These are phyloP conservation scores for Alternaria sp. DNA, from an alignment of 2,329 filamentous ascomycete genomes.

Conservation along the genomic window DNA sequence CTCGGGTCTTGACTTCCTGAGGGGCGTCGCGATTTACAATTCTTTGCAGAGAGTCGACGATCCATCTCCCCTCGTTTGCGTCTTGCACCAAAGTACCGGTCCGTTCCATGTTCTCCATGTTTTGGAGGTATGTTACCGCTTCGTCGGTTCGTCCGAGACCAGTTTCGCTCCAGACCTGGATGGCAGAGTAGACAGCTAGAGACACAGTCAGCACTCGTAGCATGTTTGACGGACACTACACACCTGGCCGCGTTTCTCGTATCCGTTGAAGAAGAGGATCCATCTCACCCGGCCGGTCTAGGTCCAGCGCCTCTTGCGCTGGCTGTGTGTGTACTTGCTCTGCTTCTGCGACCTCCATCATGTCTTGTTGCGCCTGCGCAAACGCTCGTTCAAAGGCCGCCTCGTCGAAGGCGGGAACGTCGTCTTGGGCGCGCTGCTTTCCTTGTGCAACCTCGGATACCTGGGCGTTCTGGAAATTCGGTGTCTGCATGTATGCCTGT, in stretches of 20 bases:
- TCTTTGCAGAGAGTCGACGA: conserved; percentile 43
- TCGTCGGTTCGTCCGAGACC: conserved; percentile 39
- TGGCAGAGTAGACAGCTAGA: conserved; percentile 43
- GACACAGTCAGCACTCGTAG: conserved; percentile 24
- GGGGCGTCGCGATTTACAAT: conserved; percentile 38
- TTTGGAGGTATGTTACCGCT: conserved; percentile 36
- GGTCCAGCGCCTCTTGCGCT: conserved; percentile 26
- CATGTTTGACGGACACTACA: conserved; percentile 30
- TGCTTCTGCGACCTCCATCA: conserved; percentile 37
- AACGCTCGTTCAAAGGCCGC: conserved; percentile 66
- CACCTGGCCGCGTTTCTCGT: conserved; percentile 46
- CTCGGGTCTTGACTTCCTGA: conserved; percentile 35
- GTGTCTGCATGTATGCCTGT: conserved; percentile 37
- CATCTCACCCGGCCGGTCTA: conserved; percentile 36
- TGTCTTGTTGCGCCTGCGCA: conserved; percentile 56
- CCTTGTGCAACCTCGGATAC: conserved; percentile 42
- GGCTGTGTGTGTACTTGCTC: conserved; percentile 26
- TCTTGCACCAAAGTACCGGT: conserved; percentile 39
- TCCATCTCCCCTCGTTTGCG: conserved; percentile 45
- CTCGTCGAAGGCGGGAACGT: conserved; percentile 60
- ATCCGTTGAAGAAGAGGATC: conserved; percentile 45
- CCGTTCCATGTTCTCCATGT: conserved; percentile 37
- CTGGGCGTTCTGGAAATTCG: conserved; percentile 29
- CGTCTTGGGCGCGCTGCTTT: conserved; percentile 47
- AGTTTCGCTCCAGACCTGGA: conserved; percentile 47